A percentile compares a stretch with the other conserved stretches of the same genome.
Conservation (phyloP, 2,329 filamentous ascomycete species). For the Ophiocordyceps camponoti-floridani region DNA sequence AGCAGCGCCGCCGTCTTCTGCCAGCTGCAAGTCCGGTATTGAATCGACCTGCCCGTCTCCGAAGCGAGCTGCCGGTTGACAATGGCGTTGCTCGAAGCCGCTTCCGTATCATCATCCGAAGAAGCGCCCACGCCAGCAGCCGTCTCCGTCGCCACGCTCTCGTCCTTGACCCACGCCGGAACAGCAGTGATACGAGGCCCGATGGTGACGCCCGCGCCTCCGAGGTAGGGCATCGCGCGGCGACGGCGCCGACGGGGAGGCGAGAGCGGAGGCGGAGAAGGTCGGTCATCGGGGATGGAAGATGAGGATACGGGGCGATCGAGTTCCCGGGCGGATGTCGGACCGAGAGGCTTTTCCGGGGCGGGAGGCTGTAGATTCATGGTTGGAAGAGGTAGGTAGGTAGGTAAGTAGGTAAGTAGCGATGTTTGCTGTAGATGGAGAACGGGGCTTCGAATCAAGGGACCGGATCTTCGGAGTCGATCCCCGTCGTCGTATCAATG, state of each 20-base stretch:
- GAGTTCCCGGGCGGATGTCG: neutral
- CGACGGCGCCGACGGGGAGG: neutral
- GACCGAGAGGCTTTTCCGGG: neutral
- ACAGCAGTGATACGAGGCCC: constrained; percentile 34
- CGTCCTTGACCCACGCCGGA: constrained; percentile 15
- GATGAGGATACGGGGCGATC: neutral
- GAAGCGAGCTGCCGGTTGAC: constrained; percentile 52
- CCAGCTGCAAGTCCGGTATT: constrained; percentile 90
- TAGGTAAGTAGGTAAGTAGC: too few relatives aligned
- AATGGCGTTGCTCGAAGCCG: constrained; percentile 15
- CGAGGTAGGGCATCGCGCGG: constrained; percentile 11
- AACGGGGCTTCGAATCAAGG: neutral
- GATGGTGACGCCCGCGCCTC: constrained; percentile 20
- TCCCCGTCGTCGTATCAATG: neutral
- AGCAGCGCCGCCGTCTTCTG: constrained; percentile 82
- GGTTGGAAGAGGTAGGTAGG: too few relatives aligned
- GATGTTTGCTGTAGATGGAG: neutral
- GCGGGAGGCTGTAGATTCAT: neutral
- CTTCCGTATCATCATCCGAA: neutral
- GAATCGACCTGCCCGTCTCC: constrained; percentile 63
- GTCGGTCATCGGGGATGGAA: neutral
- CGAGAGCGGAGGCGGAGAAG: neutral
- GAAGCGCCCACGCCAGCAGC: neutral
- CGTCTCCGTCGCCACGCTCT: constrained; percentile 20
- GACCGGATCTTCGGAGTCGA: neutral